Percentiles rank a stretch among this genome's conserved stretches.
Evolutionary conservation across 2,329 filamentous ascomycete genomes (phyloP).

Genomic region (Nannizziopsis arthrosporioides): DNA sequence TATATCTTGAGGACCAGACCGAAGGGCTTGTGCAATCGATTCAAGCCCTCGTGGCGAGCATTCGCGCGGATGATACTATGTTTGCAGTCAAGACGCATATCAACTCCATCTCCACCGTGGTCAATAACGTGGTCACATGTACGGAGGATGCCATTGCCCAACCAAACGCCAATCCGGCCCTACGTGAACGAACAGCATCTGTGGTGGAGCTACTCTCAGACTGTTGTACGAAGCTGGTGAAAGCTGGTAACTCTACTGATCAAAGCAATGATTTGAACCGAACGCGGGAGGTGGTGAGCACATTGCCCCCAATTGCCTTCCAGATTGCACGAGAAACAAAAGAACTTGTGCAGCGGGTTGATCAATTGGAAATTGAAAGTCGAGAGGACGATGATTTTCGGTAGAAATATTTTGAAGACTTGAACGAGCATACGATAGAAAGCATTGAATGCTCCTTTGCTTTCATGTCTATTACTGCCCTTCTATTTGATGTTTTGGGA

Average conservation of each 20-base stretch:
- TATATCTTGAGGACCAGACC: slow-evolving; percentile 74
- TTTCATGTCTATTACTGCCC: no score
- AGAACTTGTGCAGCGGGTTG: slow-evolving; percentile 49
- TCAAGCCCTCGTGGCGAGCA: slow-evolving; percentile 63
- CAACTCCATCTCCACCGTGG: slow-evolving; percentile 55
- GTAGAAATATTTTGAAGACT: slow-evolving; percentile 14
- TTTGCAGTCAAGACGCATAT: slow-evolving; percentile 59
- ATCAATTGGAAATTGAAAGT: slow-evolving; percentile 27
- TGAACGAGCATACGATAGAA: neutral
- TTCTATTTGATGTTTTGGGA: neutral
- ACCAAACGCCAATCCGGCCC: slow-evolving; percentile 36
- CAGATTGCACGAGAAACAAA: slow-evolving; percentile 74
- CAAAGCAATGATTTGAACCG: slow-evolving; percentile 44
- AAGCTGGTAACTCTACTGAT: slow-evolving; percentile 50
- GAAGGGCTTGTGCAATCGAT: slow-evolving; percentile 67
- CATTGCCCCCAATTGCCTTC: slow-evolving; percentile 72
- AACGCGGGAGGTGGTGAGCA: slow-evolving; percentile 50
- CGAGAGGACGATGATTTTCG: slow-evolving; percentile 33
- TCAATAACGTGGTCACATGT: slow-evolving; percentile 56
- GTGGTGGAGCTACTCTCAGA: slow-evolving; percentile 41
- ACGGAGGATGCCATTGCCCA: slow-evolving; percentile 47
- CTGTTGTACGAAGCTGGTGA: slow-evolving; percentile 54
- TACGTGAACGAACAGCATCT: slow-evolving; percentile 38
- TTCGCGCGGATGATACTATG: slow-evolving; percentile 54
- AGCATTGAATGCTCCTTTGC: neutral